These are phyloP conservation scores for Paracoccidioides lutzii DNA, from an alignment of 2,329 filamentous ascomycete species.

Conservation along the genomic window DNA sequence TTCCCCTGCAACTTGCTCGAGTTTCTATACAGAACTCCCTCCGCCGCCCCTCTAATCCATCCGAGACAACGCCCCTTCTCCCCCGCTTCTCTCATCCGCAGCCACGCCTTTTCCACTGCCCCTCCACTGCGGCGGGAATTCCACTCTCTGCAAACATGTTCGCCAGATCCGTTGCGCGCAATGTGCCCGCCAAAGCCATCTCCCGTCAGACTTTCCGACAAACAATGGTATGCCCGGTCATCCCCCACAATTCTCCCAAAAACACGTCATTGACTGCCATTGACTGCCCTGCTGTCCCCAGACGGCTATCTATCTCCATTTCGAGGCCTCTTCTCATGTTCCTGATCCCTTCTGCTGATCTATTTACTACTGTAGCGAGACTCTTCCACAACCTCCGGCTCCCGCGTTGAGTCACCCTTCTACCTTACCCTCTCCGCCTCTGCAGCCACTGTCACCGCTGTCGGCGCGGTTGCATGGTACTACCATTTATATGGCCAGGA, in stretches of 20 bases:
- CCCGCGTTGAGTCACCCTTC: constrained; percentile 56
- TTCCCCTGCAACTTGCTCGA: background rate
- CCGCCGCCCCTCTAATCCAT: background rate
- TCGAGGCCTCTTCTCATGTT: constrained; percentile 11
- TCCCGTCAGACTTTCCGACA: constrained; percentile 60
- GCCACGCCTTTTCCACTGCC: constrained; percentile 15
- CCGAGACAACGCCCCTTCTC: constrained; percentile 17
- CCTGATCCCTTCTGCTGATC: background rate
- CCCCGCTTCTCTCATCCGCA: constrained; percentile 14
- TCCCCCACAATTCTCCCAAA: background rate
- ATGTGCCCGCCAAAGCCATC: constrained; percentile 71
- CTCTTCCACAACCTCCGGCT: constrained; percentile 57
- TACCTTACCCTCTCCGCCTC: constrained; percentile 76
- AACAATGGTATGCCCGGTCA: constrained; percentile 54
- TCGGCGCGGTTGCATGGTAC: constrained; percentile 91
- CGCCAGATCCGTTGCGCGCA: constrained; percentile 81
- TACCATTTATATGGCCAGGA: constrained; percentile 88
- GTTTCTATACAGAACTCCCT: background rate
- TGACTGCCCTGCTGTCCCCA: background rate
- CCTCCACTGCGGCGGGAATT: constrained; percentile 23
- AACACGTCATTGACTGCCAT: constrained; percentile 5
- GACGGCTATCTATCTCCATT: background rate
- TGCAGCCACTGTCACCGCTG: constrained; percentile 72
- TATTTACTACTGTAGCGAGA: constrained; percentile 35
- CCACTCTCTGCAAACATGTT: constrained; percentile 53